Evolutionary conservation across 1,284 basidiomycete species (phyloP), one percentile per base, ranked within the genome.

Genomic region (Trichosporon faecale): DNA sequence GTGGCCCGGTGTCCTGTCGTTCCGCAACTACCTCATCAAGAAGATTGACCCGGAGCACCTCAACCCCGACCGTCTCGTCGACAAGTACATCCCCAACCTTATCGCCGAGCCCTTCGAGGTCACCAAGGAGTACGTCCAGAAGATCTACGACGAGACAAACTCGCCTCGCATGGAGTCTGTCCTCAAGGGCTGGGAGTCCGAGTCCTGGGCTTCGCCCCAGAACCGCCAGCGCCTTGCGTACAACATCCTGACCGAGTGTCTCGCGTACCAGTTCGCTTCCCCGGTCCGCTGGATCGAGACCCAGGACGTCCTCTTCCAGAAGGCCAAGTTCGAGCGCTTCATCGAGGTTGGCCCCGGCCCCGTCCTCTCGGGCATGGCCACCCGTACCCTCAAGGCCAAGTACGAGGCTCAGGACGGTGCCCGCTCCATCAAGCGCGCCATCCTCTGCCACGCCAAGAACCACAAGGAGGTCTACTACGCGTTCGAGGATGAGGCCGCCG

Each of bases 251-350:
- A 94, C 98, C 76, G 96, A 98, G 83, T 89, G 98, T 68, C 88
- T 99, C 60, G 94, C 96, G 16, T 98, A 98, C 82, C 96, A 99
- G 82, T 84, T 83, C 75, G 92, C 92, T 0, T 95, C 94, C 2
- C 94, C 95, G 12, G 95, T 99, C 29, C 91, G 95, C 69, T 98
- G 96, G 96, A 99, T 99, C 79, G 93, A 98, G 85, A 99, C 96
- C 0, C 96, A 98, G 81, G 96, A 99, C 79, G 88, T 93, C 63
- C 88, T 99, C 72, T 99, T 99, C 86, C 89, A 86, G 6, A 85
- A 90, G n/a, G 97, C 90, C 86, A 87, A 88, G 72, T 98, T 98
- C 78, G 95, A 98, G 85, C 89, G 96, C 31, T 88, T 98, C 78
- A 91, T 99, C 80, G 96, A 99, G 83, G 87, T 99, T 71, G 96